Evolutionary conservation across 2,329 filamentous ascomycete species (phyloP), one percentile per base, ranked within the genome.

Genomic region (Aspergillus niger): DNA sequence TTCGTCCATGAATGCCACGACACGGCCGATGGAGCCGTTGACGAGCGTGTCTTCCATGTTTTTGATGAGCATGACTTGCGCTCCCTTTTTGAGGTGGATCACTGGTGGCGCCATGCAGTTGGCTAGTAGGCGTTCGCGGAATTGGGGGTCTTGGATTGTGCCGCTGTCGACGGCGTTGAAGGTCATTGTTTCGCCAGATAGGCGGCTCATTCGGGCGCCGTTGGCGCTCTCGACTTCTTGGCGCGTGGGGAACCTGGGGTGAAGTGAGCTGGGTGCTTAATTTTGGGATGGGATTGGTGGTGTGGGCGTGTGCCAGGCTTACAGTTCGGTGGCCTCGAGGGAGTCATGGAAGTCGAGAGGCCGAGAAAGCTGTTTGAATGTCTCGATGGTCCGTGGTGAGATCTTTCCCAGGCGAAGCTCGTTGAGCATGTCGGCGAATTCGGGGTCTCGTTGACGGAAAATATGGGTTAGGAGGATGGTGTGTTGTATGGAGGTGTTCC

Each of bases 51-150:
- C 92, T 71, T 99, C 95, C 79, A 98, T 89, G 69, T 99, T 99
- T 77, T 99, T 99, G 82, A 99, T 97, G n/a, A 99, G 82, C 95
- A 99, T 99, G 48, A 99, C 96, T 73, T 99, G 96, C 0, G 95
- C 91, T 8, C 92, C 91, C 64, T 95, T 89, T 76, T 97, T 98
- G 30, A 99, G 79, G 36, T 90, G 86, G 20, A 99, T 85, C 0
- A 78, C 72, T 68, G 89, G 89, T 0, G 95, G 93, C 0, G 95
- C 93, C 91, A 99, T 97, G 86, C 96, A 96, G 71, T 94, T 97
- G 5, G 85, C 77, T 5, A 99, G 81, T 0, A 98, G 77, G 71
- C 88, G 93, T 49, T 96, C 92, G 32, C 91, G 88, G 39, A 89
- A 76, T 0, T 81, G 77, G 17, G 83, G 82, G 65, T 97, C 91